Percentiles rank a stretch among this genome's conserved stretches.
These are phyloP conservation scores for Solanum etuberosum DNA, from an alignment of 257 asterid species.

Conservation along the genomic window DNA sequence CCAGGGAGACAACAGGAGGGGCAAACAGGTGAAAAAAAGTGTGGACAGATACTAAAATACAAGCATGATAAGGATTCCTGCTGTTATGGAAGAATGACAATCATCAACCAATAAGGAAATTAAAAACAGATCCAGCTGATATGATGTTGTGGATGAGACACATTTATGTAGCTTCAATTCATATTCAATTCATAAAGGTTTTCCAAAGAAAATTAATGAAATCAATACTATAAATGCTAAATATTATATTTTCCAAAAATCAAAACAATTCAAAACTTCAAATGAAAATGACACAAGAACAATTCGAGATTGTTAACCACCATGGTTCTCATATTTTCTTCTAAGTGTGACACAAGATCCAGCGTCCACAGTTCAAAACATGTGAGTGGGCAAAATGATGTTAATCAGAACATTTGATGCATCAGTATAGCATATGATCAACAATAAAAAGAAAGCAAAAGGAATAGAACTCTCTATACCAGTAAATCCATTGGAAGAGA, in stretches of 20 bases:
- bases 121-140: not conserved
- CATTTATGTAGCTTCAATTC: not conserved
- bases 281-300: not conserved
- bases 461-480: conserved; percentile 27
- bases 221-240: not conserved
- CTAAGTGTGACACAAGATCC: not conserved
- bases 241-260: not conserved
- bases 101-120: not conserved
- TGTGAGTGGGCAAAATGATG: not conserved
- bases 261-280: not conserved
- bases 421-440: not conserved
- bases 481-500: conserved; percentile 84
- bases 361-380: not conserved
- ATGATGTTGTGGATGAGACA: not conserved
- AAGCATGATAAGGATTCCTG: not conserved
- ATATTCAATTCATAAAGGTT: not conserved
- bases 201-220: not conserved
- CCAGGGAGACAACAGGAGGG: not conserved
- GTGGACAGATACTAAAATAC: not conserved
- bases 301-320: not conserved
- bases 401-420: not conserved
- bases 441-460: not conserved
- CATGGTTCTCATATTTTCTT: not conserved
- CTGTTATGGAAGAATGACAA: not conserved
- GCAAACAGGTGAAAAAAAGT: not conserved